Base-by-base conservation (phyloP, 2,329 filamentous ascomycete species). In the Elsinoe arachidis region DNA sequence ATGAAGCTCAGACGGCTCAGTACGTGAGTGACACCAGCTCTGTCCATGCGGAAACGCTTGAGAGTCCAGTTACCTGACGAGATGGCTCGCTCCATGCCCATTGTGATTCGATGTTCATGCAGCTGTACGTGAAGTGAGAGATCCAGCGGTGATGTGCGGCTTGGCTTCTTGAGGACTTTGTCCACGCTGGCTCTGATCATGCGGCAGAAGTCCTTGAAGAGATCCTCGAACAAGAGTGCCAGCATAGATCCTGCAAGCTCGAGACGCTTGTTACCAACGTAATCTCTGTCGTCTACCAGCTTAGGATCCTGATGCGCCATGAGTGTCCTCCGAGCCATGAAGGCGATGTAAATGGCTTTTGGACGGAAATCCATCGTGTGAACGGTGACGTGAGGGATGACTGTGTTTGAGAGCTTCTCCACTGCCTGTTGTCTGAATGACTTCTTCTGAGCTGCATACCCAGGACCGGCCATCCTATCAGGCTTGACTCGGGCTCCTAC, bases 41-140 rank as follows among this genome's bases (percentile, higher is more conserved):
- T 81, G 68, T 97, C 95, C 93, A 99, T 99, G 72, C 92, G 90
- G 77, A 99, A 99, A 70, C 95, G 90, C 73, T 96, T 96, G 64
- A 99, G 80, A 61, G 82, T 96, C 93, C 93, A 99, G 68, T 99
- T 99, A 17, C 93, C 93, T 0, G 93, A 97, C 56, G 95, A 91
- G 59, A 99, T 96, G 6, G 93, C 92, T 60, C 95, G 84, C 70
- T 96, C 95, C 80, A 99, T 90, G 11, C 93, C 93, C 63, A 87
- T 81, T 0, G 91, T 95, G 64, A 99, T 97, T 65, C 86, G 85
- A 63, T 88, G 88, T 56, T 89, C 88, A 64, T 93, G 88, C 47
- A 89, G 87, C 63, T 84, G 86, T 65, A 99, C 87, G 66, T 95
- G 86, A 38, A 87, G 83, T 61, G 87, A 84, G 2, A 92, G 90